These are phyloP conservation scores for Trichoderma semiorbis DNA, from an alignment of 2,329 filamentous ascomycete species.

Conservation along the genomic window DNA sequence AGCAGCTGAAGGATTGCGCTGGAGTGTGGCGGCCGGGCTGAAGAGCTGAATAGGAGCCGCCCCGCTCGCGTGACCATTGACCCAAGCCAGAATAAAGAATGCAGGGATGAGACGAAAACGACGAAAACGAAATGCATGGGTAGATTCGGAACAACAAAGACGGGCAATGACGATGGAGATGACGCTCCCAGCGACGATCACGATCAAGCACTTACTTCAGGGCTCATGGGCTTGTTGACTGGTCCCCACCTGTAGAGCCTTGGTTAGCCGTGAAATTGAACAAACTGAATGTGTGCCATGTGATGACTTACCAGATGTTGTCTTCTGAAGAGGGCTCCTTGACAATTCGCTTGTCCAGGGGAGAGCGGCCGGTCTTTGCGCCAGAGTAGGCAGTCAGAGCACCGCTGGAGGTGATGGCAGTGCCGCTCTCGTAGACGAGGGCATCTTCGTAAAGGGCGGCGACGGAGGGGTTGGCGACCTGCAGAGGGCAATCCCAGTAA, in stretches of 20 bases:
- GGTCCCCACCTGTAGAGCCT: conserved; percentile 69
- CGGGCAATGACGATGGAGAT: conserved; percentile 13
- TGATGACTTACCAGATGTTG: conserved; percentile 68
- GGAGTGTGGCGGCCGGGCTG: neutral
- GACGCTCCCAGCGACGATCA: conserved; percentile 18
- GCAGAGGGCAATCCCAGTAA: neutral
- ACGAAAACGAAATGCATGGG: neutral
- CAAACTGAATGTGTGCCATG: too few species aligned
- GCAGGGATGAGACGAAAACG: conserved; percentile 17
- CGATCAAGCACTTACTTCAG: conserved; percentile 64
- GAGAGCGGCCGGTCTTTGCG: conserved; percentile 95
- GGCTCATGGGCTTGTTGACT: conserved; percentile 97
- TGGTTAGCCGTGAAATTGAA: neutral
- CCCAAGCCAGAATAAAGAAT: neutral
- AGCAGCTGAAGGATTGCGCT: neutral
- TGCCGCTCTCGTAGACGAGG: conserved; percentile 92
- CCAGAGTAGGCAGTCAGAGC: conserved; percentile 97
- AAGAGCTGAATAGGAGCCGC: conserved; percentile 10
- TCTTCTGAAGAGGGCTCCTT: conserved; percentile 85
- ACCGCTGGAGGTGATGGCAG: conserved; percentile 92
- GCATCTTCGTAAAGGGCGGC: conserved; percentile 98
- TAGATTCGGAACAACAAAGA: neutral
- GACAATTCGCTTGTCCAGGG: conserved; percentile 95
- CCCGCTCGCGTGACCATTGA: conserved; percentile 17
- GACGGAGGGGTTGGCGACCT: conserved; percentile 89